Base-by-base conservation (phyloP, 176 grass and related monocot genomes). In the Paspalum vaginatum region DNA sequence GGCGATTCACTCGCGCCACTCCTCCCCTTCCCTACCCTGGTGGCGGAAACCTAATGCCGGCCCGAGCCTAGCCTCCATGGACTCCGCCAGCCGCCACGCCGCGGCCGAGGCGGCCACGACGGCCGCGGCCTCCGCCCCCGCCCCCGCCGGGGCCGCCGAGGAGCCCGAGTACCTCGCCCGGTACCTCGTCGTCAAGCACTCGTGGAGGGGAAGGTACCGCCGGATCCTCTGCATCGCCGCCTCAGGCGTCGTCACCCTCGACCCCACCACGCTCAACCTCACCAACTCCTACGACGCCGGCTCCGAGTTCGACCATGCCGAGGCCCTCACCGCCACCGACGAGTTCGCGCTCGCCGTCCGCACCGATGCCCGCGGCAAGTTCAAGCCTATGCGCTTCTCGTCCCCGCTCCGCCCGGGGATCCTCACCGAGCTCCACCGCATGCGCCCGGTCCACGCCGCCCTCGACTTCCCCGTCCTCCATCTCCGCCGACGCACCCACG, bases 1-100 rank as follows among this genome's bases (percentile, higher is more conserved):
- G 88, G 90, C 96, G 90, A 99, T 84, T 95, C 96, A 93, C 79
- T 99, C 96, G 68, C 96, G 96, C 77, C 89, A 90, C 82, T 79
- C 70, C 21, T 68, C 84, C 52, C 74, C 46, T 56, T 88, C 75
- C 72, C 80, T 66, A 52, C 63, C 49, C 38, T 79, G 62, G 77
- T 88, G 87, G 87, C 26, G 78, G 70, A 86, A 61, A 59, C 88
- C 85, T 91, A 91, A 94, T 89, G 89, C 89, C 50, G 90, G 84
- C 74, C 95, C 62, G 48, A 52, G 92, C 79, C 84, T 97, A 97
- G 94, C 72, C 80, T 17, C 83, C 60, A 99, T 99, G 96, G 96
- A 99, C 82, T 95, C 91, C 82, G 88, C 90, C 72, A 93, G 96
- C 82, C 96, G 96, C 75, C 92, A 95, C 88, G 74, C 88, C 55